phyloP scores from a whole-genome alignment of 441 rosid species.

The Eutrema salsugineum region DNA sequence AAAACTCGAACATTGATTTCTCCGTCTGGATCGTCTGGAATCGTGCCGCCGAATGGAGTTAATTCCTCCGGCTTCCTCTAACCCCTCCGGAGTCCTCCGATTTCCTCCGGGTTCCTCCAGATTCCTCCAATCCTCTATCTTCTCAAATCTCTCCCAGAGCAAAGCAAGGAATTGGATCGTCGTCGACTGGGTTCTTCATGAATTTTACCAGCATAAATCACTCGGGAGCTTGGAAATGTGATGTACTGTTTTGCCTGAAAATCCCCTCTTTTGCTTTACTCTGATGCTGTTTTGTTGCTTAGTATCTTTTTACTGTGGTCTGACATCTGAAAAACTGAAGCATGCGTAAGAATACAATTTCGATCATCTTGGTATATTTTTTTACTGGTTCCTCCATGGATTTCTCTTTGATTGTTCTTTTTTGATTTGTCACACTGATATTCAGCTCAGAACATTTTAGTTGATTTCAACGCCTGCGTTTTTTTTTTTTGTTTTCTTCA shows the following conservation, averaged over 20 bases:
- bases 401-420: neutral
- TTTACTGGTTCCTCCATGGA: neutral
- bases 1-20: no score
- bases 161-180: no score
- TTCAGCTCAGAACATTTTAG: neutral
- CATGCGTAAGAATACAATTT: slow-evolving; percentile 94
- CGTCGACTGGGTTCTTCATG: no score
- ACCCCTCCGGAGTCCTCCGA: no score
- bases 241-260: neutral
- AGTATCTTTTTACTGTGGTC: slow-evolving; percentile 98
- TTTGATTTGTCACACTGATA: neutral
- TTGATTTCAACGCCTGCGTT: neutral
- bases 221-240: neutral
- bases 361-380: slow-evolving; percentile 82
- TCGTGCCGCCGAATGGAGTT: no score
- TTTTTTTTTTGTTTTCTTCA: slow-evolving; percentile 16
- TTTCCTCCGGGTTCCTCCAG: no score
- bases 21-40: no score
- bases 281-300: slow-evolving; percentile 6
- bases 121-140: no score
- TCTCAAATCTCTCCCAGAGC: no score
- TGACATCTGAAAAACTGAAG: slow-evolving; percentile 71
- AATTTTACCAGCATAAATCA: neutral
- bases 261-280: neutral
- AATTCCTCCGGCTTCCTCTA: no score